These are phyloP conservation scores for Piper longum DNA, from an alignment of 164 flowering plant species.

Conservation along the genomic window DNA sequence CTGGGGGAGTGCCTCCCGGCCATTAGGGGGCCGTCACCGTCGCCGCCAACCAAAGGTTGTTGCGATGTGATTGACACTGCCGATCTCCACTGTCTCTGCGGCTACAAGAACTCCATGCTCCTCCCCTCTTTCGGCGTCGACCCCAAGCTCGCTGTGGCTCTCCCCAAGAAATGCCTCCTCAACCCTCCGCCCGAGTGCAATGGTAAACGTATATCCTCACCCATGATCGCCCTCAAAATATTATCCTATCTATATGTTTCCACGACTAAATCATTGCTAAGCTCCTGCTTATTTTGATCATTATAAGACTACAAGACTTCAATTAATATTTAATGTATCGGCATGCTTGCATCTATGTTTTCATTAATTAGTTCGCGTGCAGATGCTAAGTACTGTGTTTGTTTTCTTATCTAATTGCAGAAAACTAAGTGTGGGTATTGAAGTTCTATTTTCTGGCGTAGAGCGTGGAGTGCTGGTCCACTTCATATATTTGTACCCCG, in stretches of 20 bases:
- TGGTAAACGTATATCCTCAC: constrained; percentile 2
- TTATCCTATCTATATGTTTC: background rate
- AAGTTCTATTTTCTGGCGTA: background rate
- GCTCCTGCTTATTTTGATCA: background rate
- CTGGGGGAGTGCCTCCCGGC: constrained; percentile 38
- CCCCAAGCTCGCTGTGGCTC: constrained; percentile 32
- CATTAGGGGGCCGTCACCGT: constrained; percentile 21
- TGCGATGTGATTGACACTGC: constrained; percentile 25
- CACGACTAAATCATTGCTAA: background rate
- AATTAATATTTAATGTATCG: background rate
- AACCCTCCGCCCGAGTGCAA: constrained; percentile 22
- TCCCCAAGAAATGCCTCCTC: constrained; percentile 35
- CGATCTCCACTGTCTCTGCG: constrained; percentile 38
- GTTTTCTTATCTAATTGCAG: constrained; percentile 1
- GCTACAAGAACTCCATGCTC: constrained; percentile 19
- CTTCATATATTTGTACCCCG: no score
- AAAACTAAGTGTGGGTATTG: background rate
- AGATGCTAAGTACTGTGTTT: no score
- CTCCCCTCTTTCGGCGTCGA: constrained; percentile 33
- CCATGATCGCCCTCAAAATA: background rate
- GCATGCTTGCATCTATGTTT: background rate
- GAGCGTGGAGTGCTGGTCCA: no score
- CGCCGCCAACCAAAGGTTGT: constrained; percentile 30
- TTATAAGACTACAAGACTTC: background rate
- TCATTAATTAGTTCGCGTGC: background rate